These are phyloP conservation scores for Colletotrichum liaoningense DNA, from an alignment of 2,329 filamentous ascomycete genomes.

Conservation along the genomic window DNA sequence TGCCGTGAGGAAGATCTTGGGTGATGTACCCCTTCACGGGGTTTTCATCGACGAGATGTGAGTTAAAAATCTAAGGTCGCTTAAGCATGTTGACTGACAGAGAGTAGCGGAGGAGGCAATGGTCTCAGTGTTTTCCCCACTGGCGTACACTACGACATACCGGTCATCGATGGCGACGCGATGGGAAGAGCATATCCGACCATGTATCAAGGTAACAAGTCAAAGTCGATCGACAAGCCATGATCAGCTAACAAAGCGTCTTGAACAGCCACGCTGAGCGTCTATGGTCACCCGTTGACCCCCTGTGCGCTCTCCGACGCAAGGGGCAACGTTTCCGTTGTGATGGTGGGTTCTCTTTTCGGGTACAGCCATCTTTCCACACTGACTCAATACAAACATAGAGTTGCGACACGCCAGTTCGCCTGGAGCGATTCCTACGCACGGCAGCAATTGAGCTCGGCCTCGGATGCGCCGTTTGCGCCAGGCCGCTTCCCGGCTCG, in stretches of 20 bases:
- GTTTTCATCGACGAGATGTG: conserved; percentile 52
- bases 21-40: conserved; percentile 46
- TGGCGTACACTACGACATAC: conserved; percentile 48
- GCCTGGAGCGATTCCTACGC: conserved; percentile 49
- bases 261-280: conserved; percentile 47
- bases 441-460: conserved; percentile 52
- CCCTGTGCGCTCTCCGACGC: conserved; percentile 48
- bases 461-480: conserved; percentile 49
- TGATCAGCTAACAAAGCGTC: conserved; percentile 2
- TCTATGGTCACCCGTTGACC: conserved; percentile 49
- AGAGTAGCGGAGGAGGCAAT: conserved; percentile 55
- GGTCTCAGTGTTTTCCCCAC: conserved; percentile 49
- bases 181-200: conserved; percentile 54
- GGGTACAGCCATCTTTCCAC: neutral
- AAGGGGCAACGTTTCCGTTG: conserved; percentile 40
- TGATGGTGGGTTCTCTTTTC: conserved; percentile 39
- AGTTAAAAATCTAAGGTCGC: neutral
- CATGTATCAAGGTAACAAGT: conserved; percentile 40
- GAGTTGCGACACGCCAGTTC: conserved; percentile 47
- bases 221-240: conserved; percentile 45
- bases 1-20: conserved; percentile 46
- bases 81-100: conserved; percentile 20
- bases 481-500: conserved; percentile 46
- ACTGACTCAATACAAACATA: conserved; percentile 29
- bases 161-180: conserved; percentile 50